These are phyloP conservation scores for Dysphania ambrosioides DNA, from an alignment of 148 eudicot genomes.

Conservation along the genomic window DNA sequence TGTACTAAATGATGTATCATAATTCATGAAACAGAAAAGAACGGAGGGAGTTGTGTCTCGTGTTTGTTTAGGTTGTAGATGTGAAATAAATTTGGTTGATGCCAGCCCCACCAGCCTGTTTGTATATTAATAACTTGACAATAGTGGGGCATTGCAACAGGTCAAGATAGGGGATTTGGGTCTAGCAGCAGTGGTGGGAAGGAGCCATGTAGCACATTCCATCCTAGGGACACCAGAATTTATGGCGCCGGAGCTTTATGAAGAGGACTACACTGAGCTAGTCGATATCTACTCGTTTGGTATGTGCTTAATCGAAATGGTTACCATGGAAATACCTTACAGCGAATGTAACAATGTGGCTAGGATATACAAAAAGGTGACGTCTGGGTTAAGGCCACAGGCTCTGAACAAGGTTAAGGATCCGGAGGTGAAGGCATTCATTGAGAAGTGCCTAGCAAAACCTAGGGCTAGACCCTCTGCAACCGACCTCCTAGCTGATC, in stretches of 20 bases:
- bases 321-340: slow-evolving; percentile 72
- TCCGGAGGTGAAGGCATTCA: slow-evolving; percentile 51
- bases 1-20: no score
- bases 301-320: slow-evolving; percentile 76
- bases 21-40: no score
- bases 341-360: slow-evolving; percentile 68
- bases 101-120: no score
- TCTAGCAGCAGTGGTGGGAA: slow-evolving; percentile 59
- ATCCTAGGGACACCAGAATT: slow-evolving; percentile 76
- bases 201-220: slow-evolving; percentile 62
- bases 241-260: slow-evolving; percentile 88
- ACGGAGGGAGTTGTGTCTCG: no score
- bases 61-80: no score
- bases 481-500: slow-evolving; percentile 58
- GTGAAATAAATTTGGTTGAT: no score
- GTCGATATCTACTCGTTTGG: slow-evolving; percentile 77
- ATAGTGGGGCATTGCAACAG: slow-evolving; percentile 25
- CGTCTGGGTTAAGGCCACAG: slow-evolving; percentile 49
- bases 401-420: slow-evolving; percentile 58
- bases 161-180: slow-evolving; percentile 89
- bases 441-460: slow-evolving; percentile 71
- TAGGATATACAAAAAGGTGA: slow-evolving; percentile 66
- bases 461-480: slow-evolving; percentile 74
- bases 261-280: slow-evolving; percentile 64
- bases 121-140: no score